phyloP scores from a whole-genome alignment of 495 filamentous ascomycete species.

The Daldinia grandis region DNA sequence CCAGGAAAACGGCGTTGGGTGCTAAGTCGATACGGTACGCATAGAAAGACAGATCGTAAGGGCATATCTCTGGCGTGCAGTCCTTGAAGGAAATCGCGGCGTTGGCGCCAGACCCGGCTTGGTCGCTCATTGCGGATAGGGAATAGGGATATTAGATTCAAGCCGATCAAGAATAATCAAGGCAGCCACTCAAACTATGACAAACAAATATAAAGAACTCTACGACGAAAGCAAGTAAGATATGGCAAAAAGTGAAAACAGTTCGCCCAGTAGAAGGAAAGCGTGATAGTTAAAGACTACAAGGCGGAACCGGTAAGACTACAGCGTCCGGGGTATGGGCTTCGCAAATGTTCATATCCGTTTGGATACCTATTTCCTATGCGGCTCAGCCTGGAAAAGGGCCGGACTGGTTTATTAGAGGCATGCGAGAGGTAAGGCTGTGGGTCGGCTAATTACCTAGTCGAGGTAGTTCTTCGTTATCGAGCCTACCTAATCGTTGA shows the following conservation, averaged over 20 bases:
- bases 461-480: not conserved
- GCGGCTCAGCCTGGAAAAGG: not conserved
- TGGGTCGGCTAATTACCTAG: not conserved
- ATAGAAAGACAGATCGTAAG: constrained; percentile 49
- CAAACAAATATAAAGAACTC: not conserved
- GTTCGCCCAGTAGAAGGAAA: not conserved
- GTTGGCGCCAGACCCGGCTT: constrained; percentile 6
- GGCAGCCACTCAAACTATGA: not conserved
- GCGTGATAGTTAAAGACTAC: not conserved
- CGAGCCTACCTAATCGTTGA: not conserved
- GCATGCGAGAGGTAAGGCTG: not conserved
- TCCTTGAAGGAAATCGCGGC: constrained; percentile 18
- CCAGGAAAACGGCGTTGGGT: constrained; percentile 55
- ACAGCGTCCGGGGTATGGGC: not conserved
- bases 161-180: not conserved
- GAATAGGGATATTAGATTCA: too few species aligned
- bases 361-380: not conserved
- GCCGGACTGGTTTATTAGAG: not conserved
- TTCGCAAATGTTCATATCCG: not conserved
- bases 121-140: constrained; percentile 18
- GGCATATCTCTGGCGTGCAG: constrained; percentile 27
- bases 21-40: constrained; percentile 53
- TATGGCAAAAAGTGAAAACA: not conserved
- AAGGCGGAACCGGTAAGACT: not conserved
- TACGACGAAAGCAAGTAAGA: not conserved